Evolutionary conservation across 495 filamentous ascomycete species (phyloP).

Genomic region (Daldinia bambusicola): DNA sequence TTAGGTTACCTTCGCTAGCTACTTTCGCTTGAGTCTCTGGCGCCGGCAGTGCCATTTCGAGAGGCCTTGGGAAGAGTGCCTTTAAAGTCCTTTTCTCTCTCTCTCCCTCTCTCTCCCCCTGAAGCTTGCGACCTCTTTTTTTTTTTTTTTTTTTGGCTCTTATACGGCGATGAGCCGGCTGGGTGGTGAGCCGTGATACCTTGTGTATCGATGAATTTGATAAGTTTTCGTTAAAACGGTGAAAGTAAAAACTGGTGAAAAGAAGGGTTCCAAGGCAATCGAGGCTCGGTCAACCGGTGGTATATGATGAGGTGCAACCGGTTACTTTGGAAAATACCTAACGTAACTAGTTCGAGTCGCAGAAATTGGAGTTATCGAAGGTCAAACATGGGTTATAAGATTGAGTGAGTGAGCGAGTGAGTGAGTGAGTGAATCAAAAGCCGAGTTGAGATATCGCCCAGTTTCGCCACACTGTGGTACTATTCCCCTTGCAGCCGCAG

Average conservation of each 20-base stretch:
- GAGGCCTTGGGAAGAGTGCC: background rate
- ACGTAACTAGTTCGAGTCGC: background rate
- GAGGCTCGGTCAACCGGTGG: background rate
- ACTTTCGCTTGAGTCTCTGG: slow-evolving; percentile 41
- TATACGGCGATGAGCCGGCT: background rate
- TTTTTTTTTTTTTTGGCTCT: too few species aligned
- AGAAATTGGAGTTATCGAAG: background rate
- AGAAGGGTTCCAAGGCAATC: background rate
- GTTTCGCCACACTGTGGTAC: slow-evolving; percentile 22
- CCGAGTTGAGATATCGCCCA: background rate
- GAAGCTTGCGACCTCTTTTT: too few species aligned
- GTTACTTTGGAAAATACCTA: background rate
- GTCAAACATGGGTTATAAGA: background rate
- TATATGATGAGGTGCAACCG: background rate
- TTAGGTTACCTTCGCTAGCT: slow-evolving; percentile 44
- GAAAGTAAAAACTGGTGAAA: too few species aligned
- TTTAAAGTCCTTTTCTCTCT: too few species aligned
- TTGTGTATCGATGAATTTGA: background rate
- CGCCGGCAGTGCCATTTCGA: slow-evolving; percentile 38
- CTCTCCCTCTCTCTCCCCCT: too few species aligned
- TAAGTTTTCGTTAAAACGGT: background rate
- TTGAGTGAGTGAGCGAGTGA: background rate
- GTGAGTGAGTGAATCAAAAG: background rate
- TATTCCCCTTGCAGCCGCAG: background rate
- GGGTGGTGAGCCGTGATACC: too few species aligned